Evolutionary conservation across 768 basidiomycete species (phyloP).

Genomic region (Boletus patriciae): DNA sequence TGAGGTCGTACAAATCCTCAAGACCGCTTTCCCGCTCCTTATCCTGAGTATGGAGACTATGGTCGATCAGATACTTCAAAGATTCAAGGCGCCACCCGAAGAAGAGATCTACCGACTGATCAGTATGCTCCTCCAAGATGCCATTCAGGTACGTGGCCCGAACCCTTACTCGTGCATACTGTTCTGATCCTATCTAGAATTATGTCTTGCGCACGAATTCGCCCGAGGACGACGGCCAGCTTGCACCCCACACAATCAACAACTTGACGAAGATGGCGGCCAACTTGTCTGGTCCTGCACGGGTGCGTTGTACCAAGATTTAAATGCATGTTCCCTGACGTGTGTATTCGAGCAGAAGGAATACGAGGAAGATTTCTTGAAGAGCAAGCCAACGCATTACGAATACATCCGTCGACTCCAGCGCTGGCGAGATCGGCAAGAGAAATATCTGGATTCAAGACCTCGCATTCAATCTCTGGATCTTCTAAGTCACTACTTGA

Average conservation of each 20-base stretch:
- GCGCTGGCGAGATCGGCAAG: conserved; percentile 90
- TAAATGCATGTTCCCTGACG: not conserved
- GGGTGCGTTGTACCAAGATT: conserved; percentile 42
- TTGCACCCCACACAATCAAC: conserved; percentile 52
- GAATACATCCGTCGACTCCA: conserved; percentile 92
- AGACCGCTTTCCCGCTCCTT: conserved; percentile 93
- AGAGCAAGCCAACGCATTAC: conserved; percentile 70
- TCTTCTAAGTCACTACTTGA: conserved; percentile 84
- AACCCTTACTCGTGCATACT: not conserved
- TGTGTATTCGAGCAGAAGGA: conserved; percentile 55
- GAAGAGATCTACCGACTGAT: conserved; percentile 94
- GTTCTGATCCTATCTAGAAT: conserved; percentile 43
- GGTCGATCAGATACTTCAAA: conserved; percentile 88
- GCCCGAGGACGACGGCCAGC: conserved; percentile 66
- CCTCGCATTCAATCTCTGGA: conserved; percentile 86
- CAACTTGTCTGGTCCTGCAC: conserved; percentile 56
- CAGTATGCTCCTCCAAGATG: conserved; percentile 84
- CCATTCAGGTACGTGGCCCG: conserved; percentile 60
- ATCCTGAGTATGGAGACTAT: conserved; percentile 96
- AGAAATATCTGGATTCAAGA: conserved; percentile 75
- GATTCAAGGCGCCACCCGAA: conserved; percentile 86
- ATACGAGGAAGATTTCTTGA: conserved; percentile 89
- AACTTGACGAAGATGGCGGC: conserved; percentile 60
- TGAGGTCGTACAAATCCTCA: conserved; percentile 89
- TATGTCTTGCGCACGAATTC: conserved; percentile 66